These are phyloP conservation scores for Alternaria hordeiaustralica DNA, from an alignment of 2,329 filamentous ascomycete genomes.

Conservation along the genomic window DNA sequence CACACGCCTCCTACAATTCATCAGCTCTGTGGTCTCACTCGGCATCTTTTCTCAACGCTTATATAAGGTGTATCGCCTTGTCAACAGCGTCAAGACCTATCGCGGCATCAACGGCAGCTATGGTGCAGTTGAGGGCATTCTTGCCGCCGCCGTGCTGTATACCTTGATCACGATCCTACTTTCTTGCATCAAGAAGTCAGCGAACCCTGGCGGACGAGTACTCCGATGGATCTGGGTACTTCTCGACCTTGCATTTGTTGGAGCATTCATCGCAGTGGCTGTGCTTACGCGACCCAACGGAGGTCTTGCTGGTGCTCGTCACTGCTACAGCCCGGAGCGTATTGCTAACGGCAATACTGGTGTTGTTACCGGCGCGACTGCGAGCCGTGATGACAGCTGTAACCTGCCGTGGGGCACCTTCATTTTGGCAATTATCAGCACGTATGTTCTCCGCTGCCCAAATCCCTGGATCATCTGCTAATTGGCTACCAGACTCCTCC, in stretches of 20 bases:
- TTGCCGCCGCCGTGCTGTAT: constrained; percentile 54
- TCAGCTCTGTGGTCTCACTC: constrained; percentile 53
- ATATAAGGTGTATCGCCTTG: constrained; percentile 50
- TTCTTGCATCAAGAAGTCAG: constrained; percentile 41
- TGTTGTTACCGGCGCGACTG: constrained; percentile 21
- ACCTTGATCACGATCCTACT: constrained; percentile 49
- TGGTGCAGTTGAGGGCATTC: constrained; percentile 54
- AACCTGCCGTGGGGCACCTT: constrained; percentile 55
- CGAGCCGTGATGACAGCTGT: constrained; percentile 39
- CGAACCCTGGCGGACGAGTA: constrained; percentile 35
- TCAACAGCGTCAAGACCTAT: constrained; percentile 38
- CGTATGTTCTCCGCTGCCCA: constrained; percentile 42
- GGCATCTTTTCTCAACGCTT: constrained; percentile 53
- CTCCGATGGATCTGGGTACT: constrained; percentile 52
- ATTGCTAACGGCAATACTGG: constrained; percentile 7
- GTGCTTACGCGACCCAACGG: constrained; percentile 50
- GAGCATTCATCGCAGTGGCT: constrained; percentile 54
- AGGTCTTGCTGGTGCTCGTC: constrained; percentile 42
- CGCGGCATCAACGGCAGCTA: constrained; percentile 41
- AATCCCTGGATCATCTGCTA: not conserved
- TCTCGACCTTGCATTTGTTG: constrained; percentile 46
- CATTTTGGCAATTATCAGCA: constrained; percentile 54
- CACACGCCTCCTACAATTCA: constrained; percentile 53
- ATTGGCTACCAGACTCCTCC: constrained; percentile 46
- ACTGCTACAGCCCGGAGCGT: constrained; percentile 33